Evolutionary conservation across 352 stramenopile genomes (phyloP).

Genomic region (Phytophthora citrophthora): DNA sequence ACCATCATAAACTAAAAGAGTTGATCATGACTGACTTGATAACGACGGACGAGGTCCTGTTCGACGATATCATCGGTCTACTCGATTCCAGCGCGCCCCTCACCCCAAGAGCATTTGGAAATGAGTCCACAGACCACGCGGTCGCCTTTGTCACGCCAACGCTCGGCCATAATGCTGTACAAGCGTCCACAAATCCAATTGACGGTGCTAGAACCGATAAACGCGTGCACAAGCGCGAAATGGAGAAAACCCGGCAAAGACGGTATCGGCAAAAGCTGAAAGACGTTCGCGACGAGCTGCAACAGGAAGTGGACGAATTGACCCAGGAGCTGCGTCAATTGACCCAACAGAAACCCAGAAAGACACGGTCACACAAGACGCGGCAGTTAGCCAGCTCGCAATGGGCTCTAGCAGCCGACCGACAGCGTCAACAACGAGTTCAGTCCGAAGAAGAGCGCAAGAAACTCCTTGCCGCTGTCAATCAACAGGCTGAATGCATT

Average conservation of each 20-base stretch:
- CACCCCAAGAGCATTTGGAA: background rate
- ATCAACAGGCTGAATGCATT: constrained; percentile 19
- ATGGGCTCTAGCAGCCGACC: constrained; percentile 4
- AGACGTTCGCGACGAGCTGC: constrained; percentile 14
- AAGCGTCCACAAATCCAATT: background rate
- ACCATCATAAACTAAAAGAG: background rate
- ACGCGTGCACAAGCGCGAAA: constrained; percentile 2
- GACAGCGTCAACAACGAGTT: constrained; percentile 5
- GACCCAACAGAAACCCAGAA: constrained; percentile 5
- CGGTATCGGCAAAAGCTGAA: constrained; percentile 23
- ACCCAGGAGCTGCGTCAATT: constrained; percentile 2
- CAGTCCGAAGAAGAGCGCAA: constrained; percentile 20
- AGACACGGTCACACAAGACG: background rate
- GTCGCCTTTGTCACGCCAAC: background rate
- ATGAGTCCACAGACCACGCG: background rate
- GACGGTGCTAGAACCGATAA: background rate
- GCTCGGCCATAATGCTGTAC: background rate
- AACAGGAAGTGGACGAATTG: constrained; percentile 18
- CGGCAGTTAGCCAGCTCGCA: background rate
- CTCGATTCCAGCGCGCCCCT: constrained; percentile 3
- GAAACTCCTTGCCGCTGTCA: constrained; percentile 9
- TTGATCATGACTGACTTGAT: constrained; percentile 13
- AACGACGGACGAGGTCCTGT: constrained; percentile 7
- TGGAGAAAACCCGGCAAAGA: constrained; percentile 23
- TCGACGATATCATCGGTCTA: constrained; percentile 12